phyloP scores from a whole-genome alignment of 2,329 filamentous ascomycete species.

The Aspergillus calidoustus region DNA sequence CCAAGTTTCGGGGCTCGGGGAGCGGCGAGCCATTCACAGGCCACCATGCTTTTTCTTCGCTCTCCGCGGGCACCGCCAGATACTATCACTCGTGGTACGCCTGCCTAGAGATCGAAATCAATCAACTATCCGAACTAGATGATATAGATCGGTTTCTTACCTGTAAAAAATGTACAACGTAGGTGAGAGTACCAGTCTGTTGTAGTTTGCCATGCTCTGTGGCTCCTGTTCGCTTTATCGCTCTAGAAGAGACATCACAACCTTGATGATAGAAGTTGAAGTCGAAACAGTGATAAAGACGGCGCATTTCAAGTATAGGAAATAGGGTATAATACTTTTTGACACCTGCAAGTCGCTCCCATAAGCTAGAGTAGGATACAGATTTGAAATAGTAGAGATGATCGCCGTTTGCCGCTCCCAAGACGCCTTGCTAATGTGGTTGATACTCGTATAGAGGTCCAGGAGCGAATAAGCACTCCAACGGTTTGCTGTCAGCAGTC shows the following conservation, averaged over 20 bases:
- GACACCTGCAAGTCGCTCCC: not conserved
- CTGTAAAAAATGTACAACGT: too few species aligned
- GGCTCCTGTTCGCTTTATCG: too few species aligned
- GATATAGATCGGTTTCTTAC: too few species aligned
- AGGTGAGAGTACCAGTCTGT: too few species aligned
- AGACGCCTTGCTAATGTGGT: not conserved
- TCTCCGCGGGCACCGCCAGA: slow-evolving; percentile 6
- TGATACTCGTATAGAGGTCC: too few species aligned
- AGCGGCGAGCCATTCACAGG: not conserved
- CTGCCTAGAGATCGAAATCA: not conserved
- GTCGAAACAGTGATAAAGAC: too few species aligned
- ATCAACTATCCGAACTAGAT: not conserved
- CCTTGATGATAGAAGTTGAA: too few species aligned
- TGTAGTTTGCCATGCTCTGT: too few species aligned
- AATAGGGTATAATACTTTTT: not conserved
- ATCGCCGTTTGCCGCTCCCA: not conserved
- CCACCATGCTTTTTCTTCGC: slow-evolving; percentile 12
- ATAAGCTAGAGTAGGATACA: not conserved
- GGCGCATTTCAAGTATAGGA: too few species aligned
- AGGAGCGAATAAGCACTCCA: not conserved
- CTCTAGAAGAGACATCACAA: too few species aligned
- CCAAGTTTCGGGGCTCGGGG: not conserved
- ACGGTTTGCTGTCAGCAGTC: not conserved
- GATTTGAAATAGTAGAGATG: not conserved
- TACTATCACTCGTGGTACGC: not conserved